These are phyloP conservation scores for Penicillium sp. DNA, from an alignment of 2,329 filamentous ascomycete genomes.

Conservation along the genomic window DNA sequence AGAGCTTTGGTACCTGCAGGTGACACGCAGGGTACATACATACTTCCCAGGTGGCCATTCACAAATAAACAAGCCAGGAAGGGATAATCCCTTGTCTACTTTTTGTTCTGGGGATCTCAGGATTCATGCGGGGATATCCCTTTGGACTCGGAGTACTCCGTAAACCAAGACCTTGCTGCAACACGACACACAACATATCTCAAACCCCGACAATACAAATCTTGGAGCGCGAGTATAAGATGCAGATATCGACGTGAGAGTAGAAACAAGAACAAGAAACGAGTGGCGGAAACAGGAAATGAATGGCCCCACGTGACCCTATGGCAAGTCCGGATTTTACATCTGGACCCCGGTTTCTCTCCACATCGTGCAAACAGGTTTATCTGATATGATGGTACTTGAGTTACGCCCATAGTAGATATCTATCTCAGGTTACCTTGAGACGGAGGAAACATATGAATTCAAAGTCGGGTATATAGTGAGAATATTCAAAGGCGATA, in stretches of 20 bases:
- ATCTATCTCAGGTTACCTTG: not conserved
- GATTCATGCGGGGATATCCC: not conserved
- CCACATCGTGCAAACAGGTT: slow-evolving; percentile 11
- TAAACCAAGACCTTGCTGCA: not conserved
- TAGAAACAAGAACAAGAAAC: not conserved
- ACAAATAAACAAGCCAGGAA: slow-evolving; percentile 1
- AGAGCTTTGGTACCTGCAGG: slow-evolving; percentile 16
- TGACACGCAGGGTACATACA: slow-evolving; percentile 4
- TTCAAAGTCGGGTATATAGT: not conserved
- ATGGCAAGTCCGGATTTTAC: slow-evolving; percentile 9
- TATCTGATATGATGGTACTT: not conserved
- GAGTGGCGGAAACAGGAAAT: not conserved
- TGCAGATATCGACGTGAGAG: too few relatives aligned
- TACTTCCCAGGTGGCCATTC: not conserved
- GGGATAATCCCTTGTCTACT: slow-evolving; percentile 4
- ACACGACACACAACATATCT: not conserved
- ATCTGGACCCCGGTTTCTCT: slow-evolving; percentile 4
- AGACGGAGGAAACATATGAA: not conserved
- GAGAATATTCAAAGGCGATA: not conserved
- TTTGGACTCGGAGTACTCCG: not conserved
- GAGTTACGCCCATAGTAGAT: not conserved
- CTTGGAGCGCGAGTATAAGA: too few relatives aligned
- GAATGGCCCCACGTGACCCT: slow-evolving; percentile 10
- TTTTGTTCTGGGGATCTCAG: not conserved
- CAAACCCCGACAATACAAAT: too few relatives aligned